Evolutionary conservation across 805 yeast genomes (phyloP), one percentile per base, ranked within the genome.

Genomic region (Candida nitratophila): DNA sequence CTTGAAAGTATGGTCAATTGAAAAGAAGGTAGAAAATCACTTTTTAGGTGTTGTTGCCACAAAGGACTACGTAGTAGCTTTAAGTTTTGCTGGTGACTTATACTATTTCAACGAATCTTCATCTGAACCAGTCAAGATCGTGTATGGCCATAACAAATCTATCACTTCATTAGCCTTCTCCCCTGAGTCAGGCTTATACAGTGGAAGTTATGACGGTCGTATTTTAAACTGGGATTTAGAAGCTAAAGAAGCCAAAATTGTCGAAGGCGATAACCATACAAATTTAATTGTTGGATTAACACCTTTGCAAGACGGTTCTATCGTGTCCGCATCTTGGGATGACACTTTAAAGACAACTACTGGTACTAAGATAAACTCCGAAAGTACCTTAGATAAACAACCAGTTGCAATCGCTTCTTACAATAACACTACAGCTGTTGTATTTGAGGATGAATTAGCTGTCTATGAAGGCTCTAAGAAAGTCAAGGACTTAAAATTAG

Each of bases 131-230:
- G 60, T 59, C 3, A 56, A 56, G 24, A 63, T 73, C 1, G 64
- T 87, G 15, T 62, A 67, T 44, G 96, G 97, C 20, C 97, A 91
- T 57, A 96, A 90, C 61, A 79, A 80, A 53, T 73, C 89, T 14
- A 76, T 91, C 44, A 87, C 96, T 1, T 74, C 89, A 0, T 57
- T 82, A 31, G 52, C 64, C 1, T 52, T 60, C 6, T 57, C 59
- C 12, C 50, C 31, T 35, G 62, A 57, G 6, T 51, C 44, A 2
- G 50, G 55, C 0, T 20, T 45, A 8, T 63, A 68, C 46, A 74
- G 90, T 2, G 96, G 96, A 16, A 81, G 91, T 29, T 80, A 83
- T 44, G 97, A 91, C 60, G 98, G 98, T 27, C 68, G 76, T 33
- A 63, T 90, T 10, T 62, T 76, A 37, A 59, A 70, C 45, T 87